Evolutionary conservation across 73 alveolate species (phyloP), one percentile per base, ranked within the genome.

Genomic region (Blepharisma japonicum): DNA sequence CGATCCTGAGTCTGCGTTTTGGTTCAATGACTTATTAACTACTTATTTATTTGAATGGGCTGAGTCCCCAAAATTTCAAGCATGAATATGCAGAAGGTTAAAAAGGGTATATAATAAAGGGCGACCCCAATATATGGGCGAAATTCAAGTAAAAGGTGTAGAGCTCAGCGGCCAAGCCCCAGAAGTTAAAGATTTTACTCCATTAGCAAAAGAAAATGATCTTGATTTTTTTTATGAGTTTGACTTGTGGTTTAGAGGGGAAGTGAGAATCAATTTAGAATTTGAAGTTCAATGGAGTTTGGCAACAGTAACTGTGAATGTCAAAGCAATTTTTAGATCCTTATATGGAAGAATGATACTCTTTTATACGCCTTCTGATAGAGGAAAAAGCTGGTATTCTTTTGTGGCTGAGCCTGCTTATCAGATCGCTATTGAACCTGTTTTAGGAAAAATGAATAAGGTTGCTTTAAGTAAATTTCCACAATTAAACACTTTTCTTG

Each of bases 231-330:
- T 61, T 8, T 61, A 61, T 61, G 74, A 61, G 14, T 61, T 61
- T 61, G 74, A 61, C 50, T 25, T 61, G 74, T 61, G 74, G 74
- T 61, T 61, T 25, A n/a, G 74, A 20, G 74, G 74, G 38, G 74
- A 61, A 14, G 74, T 61, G 5, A 61, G 23, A 39, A 61, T 61
- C 23, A 14, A 61, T 18, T 5, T 61, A 39, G 74, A 61, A 61
- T 61, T 61, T 61, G 74, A 61, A 20, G 18, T 61, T 1, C 14
- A 61, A 5, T 61, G 38, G 38, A 61, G 74, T 61, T n/a, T 61
- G 14, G 74, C 74, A 2, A 39, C 74, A 2, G 74, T 61, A 9
- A 8, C 74, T n/a, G 74, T 61, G 2, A 61, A 25, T 61, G 74
- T 61, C 5, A 61, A 61, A 61, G 74, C 23, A 9, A 39, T 61